Percentiles rank a stretch among this genome's conserved stretches.
These are phyloP conservation scores for Chytridium lagenaria DNA, from an alignment of 371 early-diverging fungal genomes.

Conservation along the genomic window DNA sequence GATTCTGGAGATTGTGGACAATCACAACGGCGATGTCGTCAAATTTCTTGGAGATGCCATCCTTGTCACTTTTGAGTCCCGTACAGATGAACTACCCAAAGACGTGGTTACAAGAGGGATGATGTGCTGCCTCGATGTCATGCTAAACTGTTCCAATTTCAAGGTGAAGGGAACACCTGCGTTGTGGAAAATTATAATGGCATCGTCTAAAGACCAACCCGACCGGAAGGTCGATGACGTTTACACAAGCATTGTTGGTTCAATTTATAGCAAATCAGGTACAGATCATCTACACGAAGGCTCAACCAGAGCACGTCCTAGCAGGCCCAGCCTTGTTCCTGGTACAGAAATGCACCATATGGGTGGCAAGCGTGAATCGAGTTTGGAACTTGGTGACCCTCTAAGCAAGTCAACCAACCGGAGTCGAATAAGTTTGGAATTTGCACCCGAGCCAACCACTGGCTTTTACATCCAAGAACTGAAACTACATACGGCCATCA, in stretches of 20 bases:
- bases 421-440: too few relatives aligned
- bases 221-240: neutral
- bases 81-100: neutral
- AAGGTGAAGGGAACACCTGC: neutral
- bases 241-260: neutral
- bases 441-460: too few relatives aligned
- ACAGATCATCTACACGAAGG: too few relatives aligned
- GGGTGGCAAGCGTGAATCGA: too few relatives aligned
- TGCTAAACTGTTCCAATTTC: neutral
- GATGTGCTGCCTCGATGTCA: slow-evolving; percentile 4
- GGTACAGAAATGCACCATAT: too few relatives aligned
- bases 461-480: neutral
- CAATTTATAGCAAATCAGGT: too few relatives aligned
- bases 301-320: too few relatives aligned
- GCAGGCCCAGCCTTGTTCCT: too few relatives aligned
- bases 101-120: neutral
- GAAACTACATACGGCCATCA: neutral
- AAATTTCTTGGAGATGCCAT: slow-evolving; percentile 16
- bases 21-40: neutral
- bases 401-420: too few relatives aligned
- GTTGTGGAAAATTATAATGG: neutral
- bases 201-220: neutral
- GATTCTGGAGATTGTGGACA: neutral
- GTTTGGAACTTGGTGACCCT: neutral
- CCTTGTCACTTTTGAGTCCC: neutral